Evolutionary conservation across 2,329 filamentous ascomycete species (phyloP).

Genomic region (Colletotrichum navitas): DNA sequence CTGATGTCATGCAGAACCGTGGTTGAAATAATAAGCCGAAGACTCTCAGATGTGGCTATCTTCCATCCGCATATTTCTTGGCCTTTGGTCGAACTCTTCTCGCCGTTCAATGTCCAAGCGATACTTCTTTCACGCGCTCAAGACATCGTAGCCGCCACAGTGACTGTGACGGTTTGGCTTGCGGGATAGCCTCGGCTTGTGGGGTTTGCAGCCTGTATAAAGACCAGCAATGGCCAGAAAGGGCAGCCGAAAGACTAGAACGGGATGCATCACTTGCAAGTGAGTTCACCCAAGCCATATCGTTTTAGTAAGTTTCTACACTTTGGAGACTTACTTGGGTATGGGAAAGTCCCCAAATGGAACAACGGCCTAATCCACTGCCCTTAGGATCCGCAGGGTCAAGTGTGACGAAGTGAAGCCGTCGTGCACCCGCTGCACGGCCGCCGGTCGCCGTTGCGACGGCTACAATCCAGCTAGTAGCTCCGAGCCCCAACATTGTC

Average conservation of each 20-base stretch:
- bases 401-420: constrained; percentile 70
- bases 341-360: too few relatives aligned
- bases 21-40: too few relatives aligned
- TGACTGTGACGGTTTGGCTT: too few relatives aligned
- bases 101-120: too few relatives aligned
- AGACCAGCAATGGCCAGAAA: constrained; percentile 23
- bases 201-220: neutral
- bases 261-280: constrained; percentile 69
- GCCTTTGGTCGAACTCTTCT: too few relatives aligned
- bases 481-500: neutral
- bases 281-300: constrained; percentile 44
- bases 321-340: too few relatives aligned
- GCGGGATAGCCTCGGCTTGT: too few relatives aligned
- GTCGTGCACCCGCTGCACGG: constrained; percentile 64
- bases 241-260: constrained; percentile 54
- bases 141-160: too few relatives aligned
- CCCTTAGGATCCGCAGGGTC: constrained; percentile 63
- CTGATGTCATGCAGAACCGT: too few relatives aligned
- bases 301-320: neutral
- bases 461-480: constrained; percentile 55
- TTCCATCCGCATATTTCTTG: too few relatives aligned
- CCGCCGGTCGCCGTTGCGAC: constrained; percentile 68
- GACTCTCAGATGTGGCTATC: too few relatives aligned
- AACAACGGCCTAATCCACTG: neutral
- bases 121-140: too few relatives aligned